A percentile compares a stretch with the other conserved stretches of the same genome.
phyloP scores from a whole-genome alignment of 2,329 filamentous ascomycete species.

The Whalleya microplaca region DNA sequence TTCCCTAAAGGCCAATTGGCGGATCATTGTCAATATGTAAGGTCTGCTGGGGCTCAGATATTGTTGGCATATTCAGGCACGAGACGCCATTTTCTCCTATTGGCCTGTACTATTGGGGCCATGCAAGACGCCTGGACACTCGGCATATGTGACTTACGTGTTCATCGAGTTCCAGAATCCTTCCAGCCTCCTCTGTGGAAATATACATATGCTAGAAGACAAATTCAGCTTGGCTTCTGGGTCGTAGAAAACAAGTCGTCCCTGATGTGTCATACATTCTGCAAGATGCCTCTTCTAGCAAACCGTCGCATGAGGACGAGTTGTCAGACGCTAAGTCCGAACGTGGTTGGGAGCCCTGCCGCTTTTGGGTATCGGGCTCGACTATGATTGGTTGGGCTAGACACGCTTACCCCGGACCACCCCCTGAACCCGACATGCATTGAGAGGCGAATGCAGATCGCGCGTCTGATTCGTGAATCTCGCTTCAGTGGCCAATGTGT shows the following conservation, averaged over 20 bases:
- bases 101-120: background rate
- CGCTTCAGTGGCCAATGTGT: background rate
- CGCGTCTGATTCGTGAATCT: background rate
- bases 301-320: background rate
- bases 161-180: background rate
- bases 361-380: conserved; percentile 2
- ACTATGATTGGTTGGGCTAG: conserved; percentile 6
- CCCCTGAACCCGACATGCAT: no score
- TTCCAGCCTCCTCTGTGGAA: background rate
- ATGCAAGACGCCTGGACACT: background rate
- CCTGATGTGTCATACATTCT: background rate
- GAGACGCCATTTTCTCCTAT: conserved; percentile 7
- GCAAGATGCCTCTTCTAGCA: background rate
- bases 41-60: background rate
- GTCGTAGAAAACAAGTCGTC: background rate
- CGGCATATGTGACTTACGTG: conserved; percentile 4
- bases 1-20: background rate
- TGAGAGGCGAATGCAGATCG: background rate
- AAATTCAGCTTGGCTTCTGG: background rate
- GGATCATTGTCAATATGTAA: background rate
- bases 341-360: background rate
- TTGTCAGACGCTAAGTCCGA: background rate
- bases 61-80: conserved; percentile 11
- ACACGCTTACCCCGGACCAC: background rate
- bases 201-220: background rate